Evolutionary conservation across 169 alveolate genomes (phyloP).

Genomic region (Plasmodium falciparum): DNA sequence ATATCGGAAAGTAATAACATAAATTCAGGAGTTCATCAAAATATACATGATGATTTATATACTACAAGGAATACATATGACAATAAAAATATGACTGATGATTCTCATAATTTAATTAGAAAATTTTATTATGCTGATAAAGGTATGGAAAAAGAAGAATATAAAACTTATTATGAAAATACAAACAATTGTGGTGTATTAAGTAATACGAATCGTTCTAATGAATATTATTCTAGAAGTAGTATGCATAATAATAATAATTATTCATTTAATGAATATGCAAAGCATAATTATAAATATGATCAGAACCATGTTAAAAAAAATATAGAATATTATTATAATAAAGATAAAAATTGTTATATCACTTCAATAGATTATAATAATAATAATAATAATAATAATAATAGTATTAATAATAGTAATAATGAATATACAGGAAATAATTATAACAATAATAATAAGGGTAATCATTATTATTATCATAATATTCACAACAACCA

Average conservation of each 20-base stretch:
- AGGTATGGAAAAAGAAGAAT: neutral
- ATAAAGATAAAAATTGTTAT: neutral
- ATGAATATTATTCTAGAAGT: neutral
- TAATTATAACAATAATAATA: neutral
- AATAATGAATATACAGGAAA: neutral
- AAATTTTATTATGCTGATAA: neutral
- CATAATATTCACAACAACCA: neutral
- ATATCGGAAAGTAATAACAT: neutral
- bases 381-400: neutral
- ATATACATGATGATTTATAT: neutral
- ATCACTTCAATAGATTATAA: neutral
- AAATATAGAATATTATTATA: neutral
- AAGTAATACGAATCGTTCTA: neutral
- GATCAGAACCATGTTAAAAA: neutral
- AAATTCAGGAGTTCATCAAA: neutral
- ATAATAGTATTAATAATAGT: neutral
- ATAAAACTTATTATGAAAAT: constrained; percentile 2
- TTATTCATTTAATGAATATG: neutral
- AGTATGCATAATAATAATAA: neutral
- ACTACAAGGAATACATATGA: neutral
- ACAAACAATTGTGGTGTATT: neutral
- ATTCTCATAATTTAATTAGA: neutral
- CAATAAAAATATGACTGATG: neutral
- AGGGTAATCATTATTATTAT: neutral
- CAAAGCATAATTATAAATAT: neutral